Base-by-base conservation (phyloP, 331 rosid genomes). In the Stylosanthes scabra region DNA sequence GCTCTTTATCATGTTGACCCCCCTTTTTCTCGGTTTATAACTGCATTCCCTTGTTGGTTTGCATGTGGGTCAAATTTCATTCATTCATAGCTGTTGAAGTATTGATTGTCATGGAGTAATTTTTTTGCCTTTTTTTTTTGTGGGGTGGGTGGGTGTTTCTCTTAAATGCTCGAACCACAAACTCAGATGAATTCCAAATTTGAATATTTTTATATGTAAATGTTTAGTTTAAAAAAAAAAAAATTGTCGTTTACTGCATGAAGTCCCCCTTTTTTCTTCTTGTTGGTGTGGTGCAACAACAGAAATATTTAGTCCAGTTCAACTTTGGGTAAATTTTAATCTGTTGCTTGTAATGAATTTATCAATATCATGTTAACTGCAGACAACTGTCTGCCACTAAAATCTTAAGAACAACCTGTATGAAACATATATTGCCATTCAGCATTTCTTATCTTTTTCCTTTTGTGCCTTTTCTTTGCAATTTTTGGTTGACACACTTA, bases 1-100 rank as follows among this genome's bases (percentile, higher is more conserved):
- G 65, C 14, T 15, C 46, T 15, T 68, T 75, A 25, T 55, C 42
- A 7, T 55, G 72, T 60, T 68, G 81, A 59, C 37, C 27, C 11
- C 28, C 59, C 37, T 13, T 28, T 65, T 68, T 28, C 12, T 10
- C 7, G 2, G 5, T 13, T 12, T 49, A 14, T 2, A 65, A 51
- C 6, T 54, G 37, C 52, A 63, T 69, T 63, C 25, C 14, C 46
- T n/a, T 74, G 68, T 69, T 47, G 60, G n/a, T 68, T 68, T 74
- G 3, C 40, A 39, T 49, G 45, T 2, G 46, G 63, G 29, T 0
- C 10, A 14, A 54, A 44, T 55, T 68, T 62, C 37, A 64, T 8
- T 58, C 28, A 70, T 31, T 63, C 47, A 1, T 56, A 54, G 72
- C 56, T 44, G 42, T 63, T 64, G 50, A 64, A 67, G 49, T 44